Evolutionary conservation across 2,329 filamentous ascomycete species (phyloP), one percentile per base, ranked within the genome.

Genomic region (Fusarium veterinarium): DNA sequence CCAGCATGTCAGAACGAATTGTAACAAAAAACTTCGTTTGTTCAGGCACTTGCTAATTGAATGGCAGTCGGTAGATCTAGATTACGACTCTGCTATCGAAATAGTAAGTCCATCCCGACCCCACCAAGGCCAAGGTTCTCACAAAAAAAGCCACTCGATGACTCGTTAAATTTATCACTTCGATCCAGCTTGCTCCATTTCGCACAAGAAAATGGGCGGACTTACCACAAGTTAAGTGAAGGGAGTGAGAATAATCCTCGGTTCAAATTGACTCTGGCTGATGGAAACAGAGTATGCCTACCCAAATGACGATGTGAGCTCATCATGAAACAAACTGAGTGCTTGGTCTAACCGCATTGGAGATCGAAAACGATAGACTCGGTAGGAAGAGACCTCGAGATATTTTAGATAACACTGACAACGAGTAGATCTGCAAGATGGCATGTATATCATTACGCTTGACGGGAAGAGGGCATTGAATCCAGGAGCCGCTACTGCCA

Each of bases 271-370:
- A 10, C 17, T 0, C 0, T n/a, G 6, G 9, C 61, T 67, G 12
- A 71, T 4, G 1, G 0, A 2, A 5, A 0, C 31, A 71, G 69
- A 71, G 55, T 71, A 71, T 44, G 67, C 67, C 12, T 71, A 52
- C 17, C 69, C 69, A 5, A 71, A 71, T n/a, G 69, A 71, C n/a
- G 67, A 71, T 42, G 69, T 67, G 45, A 52, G 69, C 19, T 6
- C 10, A n/a, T n/a, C 3, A 25, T 20, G 5, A 16, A 1, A 19
- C 8, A 23, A 9, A 10, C 5, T 11, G 5, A 8, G 8, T 8
- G 6, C 16, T 28, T 17, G 37, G 3, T 19, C 35, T 69, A 19
- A 71, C 19, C 1, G 2, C 7, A 3, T 0, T 1, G 8, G 9
- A 71, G 67, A 48, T 64, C 1, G 69, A 71, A 38, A 71, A 57